phyloP scores from a whole-genome alignment of 176 grass and related monocot species.

The Juncus effusus region DNA sequence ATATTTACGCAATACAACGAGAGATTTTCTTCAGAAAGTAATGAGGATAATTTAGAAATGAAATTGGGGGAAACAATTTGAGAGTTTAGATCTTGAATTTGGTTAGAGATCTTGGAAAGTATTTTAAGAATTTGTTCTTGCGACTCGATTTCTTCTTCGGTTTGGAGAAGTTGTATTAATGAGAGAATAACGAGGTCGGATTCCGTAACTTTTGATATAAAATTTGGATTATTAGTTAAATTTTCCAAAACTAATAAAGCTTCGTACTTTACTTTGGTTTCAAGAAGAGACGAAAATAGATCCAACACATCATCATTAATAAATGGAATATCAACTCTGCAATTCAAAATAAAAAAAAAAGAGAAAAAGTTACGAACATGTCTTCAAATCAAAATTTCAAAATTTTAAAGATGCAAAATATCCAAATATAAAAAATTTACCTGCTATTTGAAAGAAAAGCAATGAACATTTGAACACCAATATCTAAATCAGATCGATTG shows the following conservation, averaged over 20 bases:
- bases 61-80: constrained; percentile 53
- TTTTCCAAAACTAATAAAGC: constrained; percentile 54
- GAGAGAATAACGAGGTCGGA: constrained; percentile 39
- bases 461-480: constrained; percentile 58
- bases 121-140: constrained; percentile 59
- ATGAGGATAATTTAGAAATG: constrained; percentile 53
- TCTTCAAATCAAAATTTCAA: not conserved
- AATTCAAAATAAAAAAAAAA: constrained; percentile 11
- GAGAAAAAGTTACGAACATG: not conserved
- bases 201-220: constrained; percentile 43
- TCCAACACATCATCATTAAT: constrained; percentile 47
- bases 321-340: constrained; percentile 46
- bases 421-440: constrained; percentile 32
- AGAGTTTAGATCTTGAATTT: constrained; percentile 41
- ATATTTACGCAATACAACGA: constrained; percentile 57
- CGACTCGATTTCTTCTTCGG: constrained; percentile 53
- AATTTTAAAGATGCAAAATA: not conserved
- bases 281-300: constrained; percentile 54
- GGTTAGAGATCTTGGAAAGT: constrained; percentile 53
- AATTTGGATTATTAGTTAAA: constrained; percentile 36
- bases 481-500: constrained; percentile 36
- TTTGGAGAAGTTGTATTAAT: constrained; percentile 42
- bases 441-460: constrained; percentile 57
- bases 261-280: constrained; percentile 49
- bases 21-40: constrained; percentile 51